These are phyloP conservation scores for Fragosphaeria purpurea DNA, from an alignment of 2,329 filamentous ascomycete species.

Conservation along the genomic window DNA sequence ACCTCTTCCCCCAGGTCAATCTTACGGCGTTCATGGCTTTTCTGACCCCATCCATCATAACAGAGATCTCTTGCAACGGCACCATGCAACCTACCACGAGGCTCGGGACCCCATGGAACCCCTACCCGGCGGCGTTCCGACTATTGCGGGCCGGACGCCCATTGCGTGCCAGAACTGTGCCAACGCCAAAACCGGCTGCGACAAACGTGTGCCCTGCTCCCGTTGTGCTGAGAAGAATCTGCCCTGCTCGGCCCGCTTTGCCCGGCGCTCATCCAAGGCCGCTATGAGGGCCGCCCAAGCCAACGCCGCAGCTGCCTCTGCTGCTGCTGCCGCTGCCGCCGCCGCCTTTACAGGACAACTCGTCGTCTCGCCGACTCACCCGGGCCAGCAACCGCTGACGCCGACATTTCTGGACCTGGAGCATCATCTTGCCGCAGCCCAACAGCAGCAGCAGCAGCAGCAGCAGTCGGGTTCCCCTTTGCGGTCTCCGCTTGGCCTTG, in stretches of 20 bases:
- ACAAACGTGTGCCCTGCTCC: conserved; percentile 39
- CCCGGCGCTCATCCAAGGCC: conserved; percentile 39
- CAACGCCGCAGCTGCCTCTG: conserved; percentile 22
- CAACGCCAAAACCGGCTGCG: conserved; percentile 40
- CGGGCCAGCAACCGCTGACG: conserved; percentile 19
- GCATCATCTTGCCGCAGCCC: conserved; percentile 14
- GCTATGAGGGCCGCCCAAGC: conserved; percentile 34
- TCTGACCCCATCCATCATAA: no score
- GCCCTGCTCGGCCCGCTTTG: conserved; percentile 38
- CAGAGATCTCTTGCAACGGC: conserved; percentile 41
- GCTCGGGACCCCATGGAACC: conserved; percentile 36
- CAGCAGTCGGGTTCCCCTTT: conserved; percentile 7
- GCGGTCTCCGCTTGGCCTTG: conserved; percentile 3
- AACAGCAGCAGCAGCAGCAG: conserved; percentile 3
- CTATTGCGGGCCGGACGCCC: conserved; percentile 31
- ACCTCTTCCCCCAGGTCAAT: no score
- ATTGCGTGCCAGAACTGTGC: conserved; percentile 42
- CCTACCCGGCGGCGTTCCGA: conserved; percentile 31
- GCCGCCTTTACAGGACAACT: conserved; percentile 19
- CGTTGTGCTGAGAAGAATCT: conserved; percentile 39
- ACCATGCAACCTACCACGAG: conserved; percentile 42
- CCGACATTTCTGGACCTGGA: conserved; percentile 29
- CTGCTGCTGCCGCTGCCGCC: conserved; percentile 14
- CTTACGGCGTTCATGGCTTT: no score
- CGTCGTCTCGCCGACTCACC: conserved; percentile 14